Evolutionary conservation across 371 early-diverging fungal species (phyloP), one percentile per base, ranked within the genome.

Genomic region (Mortierella polycephala): DNA sequence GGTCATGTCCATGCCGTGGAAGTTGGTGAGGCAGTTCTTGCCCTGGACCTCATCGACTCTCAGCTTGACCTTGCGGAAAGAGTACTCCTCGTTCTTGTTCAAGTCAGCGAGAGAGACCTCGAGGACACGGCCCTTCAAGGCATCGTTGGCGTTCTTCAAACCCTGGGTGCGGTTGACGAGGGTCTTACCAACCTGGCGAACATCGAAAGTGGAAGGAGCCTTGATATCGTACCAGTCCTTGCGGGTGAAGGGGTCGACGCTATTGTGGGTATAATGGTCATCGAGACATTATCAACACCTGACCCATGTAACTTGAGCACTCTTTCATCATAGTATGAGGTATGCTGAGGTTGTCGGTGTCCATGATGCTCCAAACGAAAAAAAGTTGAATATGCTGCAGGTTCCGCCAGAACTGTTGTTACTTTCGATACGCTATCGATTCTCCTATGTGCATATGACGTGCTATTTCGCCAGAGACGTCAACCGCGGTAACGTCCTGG

Each of bases 171-270:
- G 96, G 98, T 99, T 99, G 89, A 98, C 99, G 75, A 99, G 92
- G 81, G 99, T 99, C 94, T 98, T 98, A 82, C 98, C 99, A 73
- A 96, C 93, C 82, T 94, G 91, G 80, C 97, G 95, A 75, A 91
- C 90, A 63, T 93, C 92, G 83, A 99, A 99, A 87, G 96, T 91
- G 44, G 95, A 91, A 74, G 99, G 99, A 71, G 97, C 98, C 89
- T 96, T 96, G 92, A 99, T 91, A 85, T 98, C 98, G 85, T 98
- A 99, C 99, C 99, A 98, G 86, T 99, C 99, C 93, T 99, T 99
- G 83, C 99, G 96, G 90, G 83, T 86, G 83, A 86, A 86, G 66
- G 85, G 88, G 74, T 86, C 86, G 75, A 86, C 85, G 62, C 85
- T 85, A 70, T 58, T 62, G 44, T 57, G 49, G 52, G 30, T 30